Conservation (phyloP, 1,284 basidiomycete species). For the Tylopilus sp. region DNA sequence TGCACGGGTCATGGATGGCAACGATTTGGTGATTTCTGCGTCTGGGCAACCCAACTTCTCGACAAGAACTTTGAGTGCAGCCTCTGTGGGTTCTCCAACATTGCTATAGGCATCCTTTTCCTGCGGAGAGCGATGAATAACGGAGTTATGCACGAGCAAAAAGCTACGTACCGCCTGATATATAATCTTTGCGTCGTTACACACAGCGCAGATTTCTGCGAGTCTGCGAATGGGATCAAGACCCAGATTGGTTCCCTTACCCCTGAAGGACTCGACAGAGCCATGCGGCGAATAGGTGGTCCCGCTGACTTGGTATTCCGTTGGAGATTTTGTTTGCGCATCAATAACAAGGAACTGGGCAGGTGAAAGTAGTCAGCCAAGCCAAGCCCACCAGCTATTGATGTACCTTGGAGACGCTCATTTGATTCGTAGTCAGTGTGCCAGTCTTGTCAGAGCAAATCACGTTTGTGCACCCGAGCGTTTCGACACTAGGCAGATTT, state of each 20-base stretch:
- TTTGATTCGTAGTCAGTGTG: constrained; percentile 93
- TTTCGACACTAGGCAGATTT: constrained; percentile 95
- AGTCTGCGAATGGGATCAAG: constrained; percentile 77
- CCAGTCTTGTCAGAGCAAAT: constrained; percentile 98
- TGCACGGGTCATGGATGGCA: constrained; percentile 54
- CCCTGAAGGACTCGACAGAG: constrained; percentile 61
- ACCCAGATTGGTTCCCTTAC: constrained; percentile 57
- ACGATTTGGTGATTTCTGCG: constrained; percentile 49
- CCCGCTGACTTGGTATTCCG: constrained; percentile 81
- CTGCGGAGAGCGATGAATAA: constrained; percentile 37
- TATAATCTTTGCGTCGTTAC: constrained; percentile 90
- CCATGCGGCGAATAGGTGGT: constrained; percentile 87
- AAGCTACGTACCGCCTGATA: constrained; percentile 63
- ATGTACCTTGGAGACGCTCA: constrained; percentile 84
- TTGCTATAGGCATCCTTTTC: constrained; percentile 79
- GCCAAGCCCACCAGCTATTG: not conserved
- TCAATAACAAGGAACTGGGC: constrained; percentile 73
- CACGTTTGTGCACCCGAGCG: constrained; percentile 92
- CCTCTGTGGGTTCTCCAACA: constrained; percentile 96
- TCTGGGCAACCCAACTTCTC: constrained; percentile 80
- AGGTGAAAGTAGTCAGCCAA: constrained; percentile 10
- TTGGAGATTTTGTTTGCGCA: constrained; percentile 46
- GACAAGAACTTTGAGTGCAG: constrained; percentile 87
- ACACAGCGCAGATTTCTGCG: constrained; percentile 86
- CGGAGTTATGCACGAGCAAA: not conserved